A percentile compares a stretch with the other conserved stretches of the same genome.
Evolutionary conservation across 2,329 filamentous ascomycete genomes (phyloP).

Genomic region (Xylariales sp.): DNA sequence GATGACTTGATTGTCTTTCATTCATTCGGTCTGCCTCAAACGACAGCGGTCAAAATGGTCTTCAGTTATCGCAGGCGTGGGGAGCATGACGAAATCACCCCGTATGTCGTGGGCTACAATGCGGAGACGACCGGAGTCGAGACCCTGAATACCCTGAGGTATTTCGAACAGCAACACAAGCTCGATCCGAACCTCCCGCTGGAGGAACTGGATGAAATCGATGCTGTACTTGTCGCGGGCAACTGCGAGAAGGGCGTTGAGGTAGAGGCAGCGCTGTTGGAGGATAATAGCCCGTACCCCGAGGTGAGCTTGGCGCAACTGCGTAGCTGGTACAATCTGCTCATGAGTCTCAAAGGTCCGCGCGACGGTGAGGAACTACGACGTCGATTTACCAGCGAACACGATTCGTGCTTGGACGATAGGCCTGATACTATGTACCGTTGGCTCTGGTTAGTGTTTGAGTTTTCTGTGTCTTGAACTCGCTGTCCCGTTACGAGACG

Average conservation of each 20-base stretch:
- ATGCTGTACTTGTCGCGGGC: constrained; percentile 39
- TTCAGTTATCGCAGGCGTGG: constrained; percentile 22
- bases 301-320: constrained; percentile 29
- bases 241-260: constrained; percentile 40
- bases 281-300: constrained; percentile 54
- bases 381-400: constrained; percentile 48
- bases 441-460: constrained; percentile 36
- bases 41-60: constrained; percentile 11
- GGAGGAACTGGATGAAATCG: constrained; percentile 47
- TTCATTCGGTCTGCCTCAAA: background rate
- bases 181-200: constrained; percentile 54
- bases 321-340: constrained; percentile 8
- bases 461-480: background rate
- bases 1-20: background rate
- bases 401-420: constrained; percentile 59
- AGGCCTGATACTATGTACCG: constrained; percentile 51
- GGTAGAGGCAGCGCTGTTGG: constrained; percentile 41
- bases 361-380: constrained; percentile 36
- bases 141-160: constrained; percentile 23
- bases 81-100: constrained; percentile 14
- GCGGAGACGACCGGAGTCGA: constrained; percentile 16
- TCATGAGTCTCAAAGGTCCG: constrained; percentile 21
- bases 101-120: constrained; percentile 15
- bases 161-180: constrained; percentile 46
- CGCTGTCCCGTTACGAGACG: no score